phyloP scores from a whole-genome alignment of 2,329 filamentous ascomycete genomes.

The Xylaria sp. region DNA sequence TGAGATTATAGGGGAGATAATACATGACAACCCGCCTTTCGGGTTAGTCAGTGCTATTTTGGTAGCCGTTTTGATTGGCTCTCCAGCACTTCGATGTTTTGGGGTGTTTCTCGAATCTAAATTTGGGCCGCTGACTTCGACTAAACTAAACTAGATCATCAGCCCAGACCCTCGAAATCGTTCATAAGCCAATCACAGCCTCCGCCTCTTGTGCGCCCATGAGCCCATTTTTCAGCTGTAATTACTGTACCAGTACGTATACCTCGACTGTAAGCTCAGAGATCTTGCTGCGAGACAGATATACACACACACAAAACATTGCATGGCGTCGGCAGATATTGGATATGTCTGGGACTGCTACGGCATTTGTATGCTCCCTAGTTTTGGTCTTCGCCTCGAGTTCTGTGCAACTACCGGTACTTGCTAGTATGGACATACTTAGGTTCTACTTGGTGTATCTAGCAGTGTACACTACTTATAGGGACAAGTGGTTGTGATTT shows the following conservation, averaged over 20 bases:
- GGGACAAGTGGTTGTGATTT: too few species aligned
- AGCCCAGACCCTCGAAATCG: constrained; percentile 13
- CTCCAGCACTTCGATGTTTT: background rate
- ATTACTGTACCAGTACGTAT: background rate
- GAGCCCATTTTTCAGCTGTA: constrained; percentile 18
- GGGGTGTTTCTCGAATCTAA: constrained; percentile 7
- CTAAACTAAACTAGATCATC: constrained; percentile 2
- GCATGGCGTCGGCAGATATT: background rate
- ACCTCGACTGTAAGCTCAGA: constrained; percentile 8
- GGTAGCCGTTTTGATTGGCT: constrained; percentile 3
- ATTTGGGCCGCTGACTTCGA: constrained; percentile 12
- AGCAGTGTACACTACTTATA: too few species aligned
- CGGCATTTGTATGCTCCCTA: background rate
- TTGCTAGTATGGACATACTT: too few species aligned
- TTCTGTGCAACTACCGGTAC: too few species aligned
- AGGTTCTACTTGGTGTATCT: too few species aligned
- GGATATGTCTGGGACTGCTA: background rate
- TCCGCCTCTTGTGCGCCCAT: background rate
- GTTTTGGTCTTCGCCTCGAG: too few species aligned
- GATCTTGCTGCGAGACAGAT: constrained; percentile 1
- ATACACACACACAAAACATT: background rate
- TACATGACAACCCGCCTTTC: background rate
- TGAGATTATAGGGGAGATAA: constrained; percentile 15
- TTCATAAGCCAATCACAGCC: constrained; percentile 20
- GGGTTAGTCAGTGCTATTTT: constrained; percentile 20